Base-by-base conservation (phyloP, 192 early-diverging fungal species). In the Lunasporangiospora selenospora region DNA sequence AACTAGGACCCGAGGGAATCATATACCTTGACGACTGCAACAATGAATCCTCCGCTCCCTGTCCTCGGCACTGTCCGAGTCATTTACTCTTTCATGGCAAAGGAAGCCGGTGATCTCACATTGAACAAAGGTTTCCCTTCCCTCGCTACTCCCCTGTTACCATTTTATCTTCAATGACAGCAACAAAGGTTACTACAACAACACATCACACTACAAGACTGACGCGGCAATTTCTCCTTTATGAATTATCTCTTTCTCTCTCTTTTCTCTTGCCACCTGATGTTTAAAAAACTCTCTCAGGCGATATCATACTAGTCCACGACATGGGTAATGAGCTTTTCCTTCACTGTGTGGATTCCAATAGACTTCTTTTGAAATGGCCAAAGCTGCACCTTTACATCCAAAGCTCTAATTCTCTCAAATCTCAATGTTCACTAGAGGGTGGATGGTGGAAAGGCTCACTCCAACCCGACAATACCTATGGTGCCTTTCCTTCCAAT, bases 241-340 rank as follows among this genome's bases (percentile, higher is more conserved):
- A n/a, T n/a, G n/a, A n/a, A n/a, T 19, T 1, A 27, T 21, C 43
- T 19, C 21, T 1, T 49, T 29, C 5, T 3, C 10, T 30, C 5
- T 49, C 26, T 5, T 29, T 30, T 52, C 33, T 52, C 12, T 36
- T 32, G 1, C 3, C 33, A 24, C 1, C 13, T 19, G 39, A 18
- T 18, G 19, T 21, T 53, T 36, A 3, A 21, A 3, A 24, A 9
- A 34, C 2, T 4, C 7, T 43, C n/a, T 21, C 48, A 73, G 69
- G 69, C 16, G 69, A 73, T 47, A 62, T 73, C 30, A 73, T 73
- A 32, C 57, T 47, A 32, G 69, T 73, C 8, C 60, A 73, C n/a
- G 69, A 73, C 49, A 73, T 48, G 9, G 69, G 69, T 73, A 73
- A 43, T n/a, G n/a, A n/a, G n/a, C n/a, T n/a, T n/a, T n/a, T n/a